A percentile compares a stretch with the other conserved stretches of the same genome.
These are phyloP conservation scores for Vitis hybrid DNA, from an alignment of 177 flowering plant species.

Conservation along the genomic window DNA sequence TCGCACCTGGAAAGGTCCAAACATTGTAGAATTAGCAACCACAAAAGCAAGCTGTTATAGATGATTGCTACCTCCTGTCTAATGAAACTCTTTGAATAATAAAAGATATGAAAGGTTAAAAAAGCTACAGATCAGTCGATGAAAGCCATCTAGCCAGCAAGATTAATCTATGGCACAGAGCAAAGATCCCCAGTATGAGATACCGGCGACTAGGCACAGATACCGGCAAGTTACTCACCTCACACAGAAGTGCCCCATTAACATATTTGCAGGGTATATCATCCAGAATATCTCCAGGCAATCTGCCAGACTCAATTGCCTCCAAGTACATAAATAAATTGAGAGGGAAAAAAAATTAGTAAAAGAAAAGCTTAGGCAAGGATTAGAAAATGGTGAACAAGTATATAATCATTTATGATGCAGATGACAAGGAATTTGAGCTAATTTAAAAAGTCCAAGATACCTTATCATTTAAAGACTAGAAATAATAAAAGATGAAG, in stretches of 20 bases:
- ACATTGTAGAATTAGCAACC: constrained; percentile 1
- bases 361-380: constrained; percentile 2
- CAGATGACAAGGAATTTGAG: neutral
- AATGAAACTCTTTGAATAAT: neutral
- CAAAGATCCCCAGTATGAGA: no score
- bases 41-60: neutral
- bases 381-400: neutral
- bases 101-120: neutral
- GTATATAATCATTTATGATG: neutral
- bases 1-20: constrained; percentile 54
- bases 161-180: no score
- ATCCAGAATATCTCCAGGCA: constrained; percentile 88
- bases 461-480: neutral
- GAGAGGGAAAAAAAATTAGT: neutral
- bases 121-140: no score
- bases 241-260: constrained; percentile 74
- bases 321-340: constrained; percentile 32
- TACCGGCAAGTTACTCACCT: constrained; percentile 49
- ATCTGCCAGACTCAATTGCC: constrained; percentile 92
- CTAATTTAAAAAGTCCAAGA: neutral
- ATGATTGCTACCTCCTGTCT: neutral
- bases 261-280: constrained; percentile 88
- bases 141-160: no score
- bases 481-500: neutral
- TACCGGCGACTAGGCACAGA: no score